Evolutionary conservation across 1,284 basidiomycete genomes (phyloP).

Genomic region (Tranzscheliella williamsii): DNA sequence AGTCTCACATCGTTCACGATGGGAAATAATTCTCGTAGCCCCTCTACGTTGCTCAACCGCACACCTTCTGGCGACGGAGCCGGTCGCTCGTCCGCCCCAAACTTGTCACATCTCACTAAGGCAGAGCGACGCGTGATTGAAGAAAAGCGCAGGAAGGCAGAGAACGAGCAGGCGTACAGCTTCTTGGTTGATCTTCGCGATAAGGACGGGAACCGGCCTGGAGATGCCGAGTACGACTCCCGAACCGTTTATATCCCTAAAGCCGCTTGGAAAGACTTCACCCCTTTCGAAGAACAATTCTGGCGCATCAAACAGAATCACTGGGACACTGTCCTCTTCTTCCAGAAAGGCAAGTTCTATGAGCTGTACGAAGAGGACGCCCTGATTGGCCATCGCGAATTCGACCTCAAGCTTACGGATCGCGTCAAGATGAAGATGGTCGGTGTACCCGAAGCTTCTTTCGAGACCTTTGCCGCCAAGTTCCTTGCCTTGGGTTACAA

Average conservation of each 20-base stretch:
- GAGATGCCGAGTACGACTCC: constrained; percentile 86
- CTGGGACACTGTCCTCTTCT: constrained; percentile 77
- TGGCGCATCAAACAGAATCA: constrained; percentile 60
- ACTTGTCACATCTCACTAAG: constrained; percentile 73
- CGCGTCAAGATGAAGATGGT: constrained; percentile 96
- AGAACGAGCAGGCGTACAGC: constrained; percentile 76
- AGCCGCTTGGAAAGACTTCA: constrained; percentile 79
- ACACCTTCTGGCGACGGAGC: constrained; percentile 4
- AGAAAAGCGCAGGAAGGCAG: constrained; percentile 70
- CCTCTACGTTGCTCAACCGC: no score
- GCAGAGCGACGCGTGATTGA: constrained; percentile 72
- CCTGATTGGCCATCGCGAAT: constrained; percentile 60
- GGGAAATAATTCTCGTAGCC: no score
- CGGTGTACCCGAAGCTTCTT: constrained; percentile 91
- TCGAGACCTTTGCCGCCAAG: constrained; percentile 68
- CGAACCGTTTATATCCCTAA: constrained; percentile 83
- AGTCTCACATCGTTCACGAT: no score
- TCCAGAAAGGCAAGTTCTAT: constrained; percentile 78
- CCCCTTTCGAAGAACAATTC: constrained; percentile 82
- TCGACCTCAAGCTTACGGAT: constrained; percentile 69
- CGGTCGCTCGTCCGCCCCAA: constrained; percentile 7
- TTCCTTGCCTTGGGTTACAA: constrained; percentile 76
- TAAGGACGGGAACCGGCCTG: constrained; percentile 80
- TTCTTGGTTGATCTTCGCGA: constrained; percentile 80
- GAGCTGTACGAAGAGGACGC: constrained; percentile 61